Evolutionary conservation across 2,329 filamentous ascomycete genomes (phyloP).

Genomic region (Microcyclosporella mali): DNA sequence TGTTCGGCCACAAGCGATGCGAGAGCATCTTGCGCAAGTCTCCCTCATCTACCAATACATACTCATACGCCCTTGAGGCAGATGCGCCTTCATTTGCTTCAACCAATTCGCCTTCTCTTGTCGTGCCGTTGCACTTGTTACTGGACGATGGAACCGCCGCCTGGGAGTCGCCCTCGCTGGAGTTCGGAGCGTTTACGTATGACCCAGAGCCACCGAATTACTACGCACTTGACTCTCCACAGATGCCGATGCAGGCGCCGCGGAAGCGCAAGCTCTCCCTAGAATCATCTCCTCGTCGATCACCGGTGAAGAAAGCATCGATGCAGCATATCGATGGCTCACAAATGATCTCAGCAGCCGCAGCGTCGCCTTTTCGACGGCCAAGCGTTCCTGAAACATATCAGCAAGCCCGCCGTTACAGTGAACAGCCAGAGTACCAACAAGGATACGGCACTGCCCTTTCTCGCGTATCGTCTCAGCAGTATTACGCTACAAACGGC

Average conservation of each 20-base stretch:
- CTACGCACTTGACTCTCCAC: slow-evolving; percentile 27
- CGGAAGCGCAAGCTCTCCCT: slow-evolving; percentile 54
- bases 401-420: slow-evolving; percentile 32
- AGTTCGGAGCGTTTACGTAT: slow-evolving; percentile 59
- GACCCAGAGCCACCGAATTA: slow-evolving; percentile 20
- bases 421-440: slow-evolving; percentile 28
- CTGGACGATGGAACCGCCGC: slow-evolving; percentile 45
- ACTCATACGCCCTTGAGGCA: slow-evolving; percentile 65
- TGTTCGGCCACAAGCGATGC: slow-evolving; percentile 73
- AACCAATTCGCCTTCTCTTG: slow-evolving; percentile 50
- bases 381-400: slow-evolving; percentile 31
- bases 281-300: slow-evolving; percentile 43
- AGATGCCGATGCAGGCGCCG: slow-evolving; percentile 26
- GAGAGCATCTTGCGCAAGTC: slow-evolving; percentile 58
- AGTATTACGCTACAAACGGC: slow-evolving; percentile 21
- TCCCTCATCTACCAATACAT: slow-evolving; percentile 50
- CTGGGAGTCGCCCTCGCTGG: slow-evolving; percentile 40
- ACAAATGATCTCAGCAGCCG: slow-evolving; percentile 19
- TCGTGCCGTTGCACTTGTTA: slow-evolving; percentile 54
- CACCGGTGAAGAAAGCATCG: slow-evolving; percentile 40
- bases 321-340: slow-evolving; percentile 33
- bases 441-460: slow-evolving; percentile 24
- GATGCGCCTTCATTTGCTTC: slow-evolving; percentile 62
- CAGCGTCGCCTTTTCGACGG: slow-evolving; percentile 34
- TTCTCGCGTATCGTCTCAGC: slow-evolving; percentile 22